A percentile compares a stretch with the other conserved stretches of the same genome.
Evolutionary conservation across 2,329 filamentous ascomycete species (phyloP).

Genomic region (Dactylonectria estremocensis): DNA sequence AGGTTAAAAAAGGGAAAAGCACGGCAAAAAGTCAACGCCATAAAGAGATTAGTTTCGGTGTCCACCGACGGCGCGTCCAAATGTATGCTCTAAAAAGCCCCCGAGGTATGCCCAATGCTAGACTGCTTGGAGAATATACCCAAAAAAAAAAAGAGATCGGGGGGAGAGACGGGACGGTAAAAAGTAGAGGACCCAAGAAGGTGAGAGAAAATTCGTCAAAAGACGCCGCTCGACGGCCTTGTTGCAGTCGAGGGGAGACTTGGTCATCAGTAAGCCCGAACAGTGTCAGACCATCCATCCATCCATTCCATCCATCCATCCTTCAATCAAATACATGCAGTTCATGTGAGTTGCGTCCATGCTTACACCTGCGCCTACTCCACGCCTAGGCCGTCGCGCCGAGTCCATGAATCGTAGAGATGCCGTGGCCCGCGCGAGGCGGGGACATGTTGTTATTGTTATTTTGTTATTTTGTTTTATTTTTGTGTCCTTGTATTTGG

Average conservation of each 20-base stretch:
- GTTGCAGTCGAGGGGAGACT: slow-evolving; percentile 25
- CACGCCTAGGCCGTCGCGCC: slow-evolving; percentile 35
- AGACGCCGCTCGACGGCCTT: slow-evolving; percentile 9
- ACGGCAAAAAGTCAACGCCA: slow-evolving; percentile 23
- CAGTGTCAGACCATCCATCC: slow-evolving; percentile 42
- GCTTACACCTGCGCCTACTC: slow-evolving; percentile 40
- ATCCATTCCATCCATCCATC: slow-evolving; percentile 43
- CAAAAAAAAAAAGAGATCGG: slow-evolving; percentile 15
- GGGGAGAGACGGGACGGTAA: slow-evolving; percentile 39
- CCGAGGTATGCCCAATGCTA: slow-evolving; percentile 7
- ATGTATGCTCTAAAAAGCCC: slow-evolving; percentile 19
- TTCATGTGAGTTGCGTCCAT: slow-evolving; percentile 40
- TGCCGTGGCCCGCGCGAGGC: slow-evolving; percentile 8
- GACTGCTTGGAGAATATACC: slow-evolving; percentile 15
- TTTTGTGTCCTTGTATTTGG: slow-evolving; percentile 30
- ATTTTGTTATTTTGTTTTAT: slow-evolving; percentile 28
- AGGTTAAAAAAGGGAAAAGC: slow-evolving; percentile 29
- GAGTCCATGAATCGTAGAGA: slow-evolving; percentile 47
- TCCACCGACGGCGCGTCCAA: slow-evolving; percentile 18
- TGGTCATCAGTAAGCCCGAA: slow-evolving; percentile 36
- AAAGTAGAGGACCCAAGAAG: slow-evolving; percentile 35
- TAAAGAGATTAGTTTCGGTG: slow-evolving; percentile 24
- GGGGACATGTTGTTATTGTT: no score
- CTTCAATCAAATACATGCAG: slow-evolving; percentile 34
- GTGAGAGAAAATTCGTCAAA: slow-evolving; percentile 29